These are phyloP conservation scores for Cordyceps sp. DNA, from an alignment of 2,329 filamentous ascomycete species.

Conservation along the genomic window DNA sequence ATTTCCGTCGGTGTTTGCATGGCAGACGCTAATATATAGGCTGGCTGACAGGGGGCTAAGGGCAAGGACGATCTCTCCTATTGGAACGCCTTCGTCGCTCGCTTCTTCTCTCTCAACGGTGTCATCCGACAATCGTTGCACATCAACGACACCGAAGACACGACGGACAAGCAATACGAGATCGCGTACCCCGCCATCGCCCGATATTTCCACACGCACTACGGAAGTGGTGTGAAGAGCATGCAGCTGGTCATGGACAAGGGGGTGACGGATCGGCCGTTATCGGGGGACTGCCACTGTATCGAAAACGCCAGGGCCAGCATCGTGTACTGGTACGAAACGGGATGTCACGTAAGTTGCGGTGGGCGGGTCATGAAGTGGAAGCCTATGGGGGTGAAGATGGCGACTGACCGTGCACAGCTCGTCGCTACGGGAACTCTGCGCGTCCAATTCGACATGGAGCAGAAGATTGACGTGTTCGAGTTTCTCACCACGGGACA, in stretches of 20 bases:
- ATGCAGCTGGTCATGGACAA: slow-evolving; percentile 77
- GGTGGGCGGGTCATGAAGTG: too few relatives aligned
- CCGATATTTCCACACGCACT: slow-evolving; percentile 81
- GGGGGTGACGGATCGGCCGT: slow-evolving; percentile 32
- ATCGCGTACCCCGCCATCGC: slow-evolving; percentile 68
- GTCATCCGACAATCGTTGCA: slow-evolving; percentile 60
- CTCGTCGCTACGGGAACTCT: slow-evolving; percentile 64
- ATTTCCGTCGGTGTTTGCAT: too few relatives aligned
- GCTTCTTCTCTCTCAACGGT: slow-evolving; percentile 66
- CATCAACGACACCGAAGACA: slow-evolving; percentile 36
- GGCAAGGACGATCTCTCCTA: slow-evolving; percentile 52
- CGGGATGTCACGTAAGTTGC: slow-evolving; percentile 57
- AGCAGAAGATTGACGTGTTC: slow-evolving; percentile 69
- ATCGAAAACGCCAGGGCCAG: slow-evolving; percentile 64
- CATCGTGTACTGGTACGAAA: slow-evolving; percentile 79
- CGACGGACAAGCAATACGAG: slow-evolving; percentile 65
- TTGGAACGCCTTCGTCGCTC: slow-evolving; percentile 66
- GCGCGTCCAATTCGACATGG: slow-evolving; percentile 60
- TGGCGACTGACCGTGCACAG: slow-evolving; percentile 25
- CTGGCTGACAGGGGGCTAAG: slow-evolving; percentile 28
- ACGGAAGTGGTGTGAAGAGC: slow-evolving; percentile 68
- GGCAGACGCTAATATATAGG: slow-evolving; percentile 1
- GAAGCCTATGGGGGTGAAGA: background rate
- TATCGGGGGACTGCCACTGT: slow-evolving; percentile 49
- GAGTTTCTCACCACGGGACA: slow-evolving; percentile 64